These are phyloP conservation scores for Solanum pimpinellifolium DNA, from an alignment of 257 asterid genomes.

Conservation along the genomic window DNA sequence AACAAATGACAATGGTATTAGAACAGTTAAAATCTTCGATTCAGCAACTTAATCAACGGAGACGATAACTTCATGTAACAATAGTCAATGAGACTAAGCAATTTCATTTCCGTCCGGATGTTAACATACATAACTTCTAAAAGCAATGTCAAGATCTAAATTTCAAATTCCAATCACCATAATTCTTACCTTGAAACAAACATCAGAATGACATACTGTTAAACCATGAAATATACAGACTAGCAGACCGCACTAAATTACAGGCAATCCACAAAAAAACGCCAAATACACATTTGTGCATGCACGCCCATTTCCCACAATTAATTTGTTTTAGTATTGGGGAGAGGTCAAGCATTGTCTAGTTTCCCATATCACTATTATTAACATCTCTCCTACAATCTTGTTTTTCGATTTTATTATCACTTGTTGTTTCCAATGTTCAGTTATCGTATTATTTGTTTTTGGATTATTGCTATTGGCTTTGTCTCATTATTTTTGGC, in stretches of 20 bases:
- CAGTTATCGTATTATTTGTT: not conserved
- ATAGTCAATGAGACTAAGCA: not conserved
- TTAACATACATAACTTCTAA: not conserved
- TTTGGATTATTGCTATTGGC: not conserved
- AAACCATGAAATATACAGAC: not conserved
- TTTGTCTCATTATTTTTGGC: not conserved
- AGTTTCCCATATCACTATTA: not conserved
- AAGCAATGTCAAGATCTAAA: not conserved
- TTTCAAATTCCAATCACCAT: not conserved
- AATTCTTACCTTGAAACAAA: not conserved
- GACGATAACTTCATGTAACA: not conserved
- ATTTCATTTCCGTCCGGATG: not conserved
- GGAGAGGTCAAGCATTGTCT: not conserved
- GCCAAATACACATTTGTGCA: not conserved
- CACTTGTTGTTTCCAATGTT: not conserved
- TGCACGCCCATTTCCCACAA: not conserved
- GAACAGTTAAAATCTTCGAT: not conserved
- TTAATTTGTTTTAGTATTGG: not conserved
- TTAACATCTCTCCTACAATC: not conserved
- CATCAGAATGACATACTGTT: not conserved
- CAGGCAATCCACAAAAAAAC: not conserved
- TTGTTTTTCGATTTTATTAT: not conserved
- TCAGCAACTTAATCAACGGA: not conserved
- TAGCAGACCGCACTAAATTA: not conserved
- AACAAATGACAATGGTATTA: not conserved